phyloP scores from a whole-genome alignment of 805 yeast species.

The Metschnikowia koreensis region DNA sequence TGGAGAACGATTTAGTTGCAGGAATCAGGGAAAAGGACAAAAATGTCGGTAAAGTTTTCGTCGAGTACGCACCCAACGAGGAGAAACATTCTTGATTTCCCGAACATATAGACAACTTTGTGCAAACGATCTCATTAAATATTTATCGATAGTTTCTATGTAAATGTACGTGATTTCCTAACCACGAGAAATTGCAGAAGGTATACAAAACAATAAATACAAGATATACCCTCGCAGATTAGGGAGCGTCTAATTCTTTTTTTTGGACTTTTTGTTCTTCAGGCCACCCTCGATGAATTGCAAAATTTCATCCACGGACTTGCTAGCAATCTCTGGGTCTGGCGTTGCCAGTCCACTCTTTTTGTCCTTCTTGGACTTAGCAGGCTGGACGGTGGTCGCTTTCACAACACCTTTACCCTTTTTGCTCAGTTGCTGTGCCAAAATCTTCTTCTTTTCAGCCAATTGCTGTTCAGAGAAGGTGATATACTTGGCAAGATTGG shows the following conservation, averaged over 20 bases:
- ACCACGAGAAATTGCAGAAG: neutral
- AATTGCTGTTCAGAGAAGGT: constrained; percentile 43
- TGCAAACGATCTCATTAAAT: neutral
- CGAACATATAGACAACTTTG: neutral
- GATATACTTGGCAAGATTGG: constrained; percentile 51
- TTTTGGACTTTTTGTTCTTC: constrained; percentile 23
- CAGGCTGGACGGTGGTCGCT: constrained; percentile 18
- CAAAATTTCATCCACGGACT: constrained; percentile 71
- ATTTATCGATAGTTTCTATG: neutral
- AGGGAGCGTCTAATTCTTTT: constrained; percentile 8
- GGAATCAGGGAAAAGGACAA: constrained; percentile 14
- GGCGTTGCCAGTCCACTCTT: constrained; percentile 20
- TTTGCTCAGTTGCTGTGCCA: constrained; percentile 18
- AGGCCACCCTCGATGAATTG: constrained; percentile 62
- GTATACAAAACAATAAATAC: constrained; percentile 8
- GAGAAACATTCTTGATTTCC: neutral
- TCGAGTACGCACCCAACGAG: constrained; percentile 12
- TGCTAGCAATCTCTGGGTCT: constrained; percentile 56
- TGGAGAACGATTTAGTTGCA: constrained; percentile 16
- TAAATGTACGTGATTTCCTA: neutral
- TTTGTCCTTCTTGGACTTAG: constrained; percentile 19
- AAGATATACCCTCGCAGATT: constrained; percentile 4
- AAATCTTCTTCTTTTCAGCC: constrained; percentile 29
- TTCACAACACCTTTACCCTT: constrained; percentile 21
- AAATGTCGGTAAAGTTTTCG: constrained; percentile 18